phyloP scores from a whole-genome alignment of 352 stramenopile genomes.

The Phytophthora capsici region DNA sequence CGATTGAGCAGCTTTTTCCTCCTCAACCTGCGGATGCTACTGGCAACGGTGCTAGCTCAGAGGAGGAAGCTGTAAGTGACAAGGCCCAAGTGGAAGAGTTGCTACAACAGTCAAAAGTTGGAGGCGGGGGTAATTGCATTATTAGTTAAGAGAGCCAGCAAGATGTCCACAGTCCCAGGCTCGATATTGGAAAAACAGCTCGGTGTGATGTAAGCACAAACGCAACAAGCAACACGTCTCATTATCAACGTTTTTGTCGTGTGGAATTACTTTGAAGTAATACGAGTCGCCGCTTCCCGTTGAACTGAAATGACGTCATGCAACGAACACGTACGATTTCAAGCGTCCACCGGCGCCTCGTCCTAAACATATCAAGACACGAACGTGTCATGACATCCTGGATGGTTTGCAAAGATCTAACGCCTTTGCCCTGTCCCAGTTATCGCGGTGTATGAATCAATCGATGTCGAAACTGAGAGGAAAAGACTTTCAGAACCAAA shows the following conservation, averaged over 20 bases:
- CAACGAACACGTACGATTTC: neutral
- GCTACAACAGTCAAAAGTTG: constrained; percentile 67
- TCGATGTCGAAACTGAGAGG: neutral
- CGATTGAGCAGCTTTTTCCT: constrained; percentile 82
- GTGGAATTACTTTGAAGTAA: neutral
- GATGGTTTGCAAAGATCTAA: too few relatives aligned
- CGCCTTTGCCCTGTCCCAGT: constrained; percentile 1
- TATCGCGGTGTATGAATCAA: constrained; percentile 2
- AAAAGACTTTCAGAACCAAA: neutral
- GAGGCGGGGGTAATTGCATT: constrained; percentile 54
- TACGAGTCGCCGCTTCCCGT: neutral
- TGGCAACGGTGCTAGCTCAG: constrained; percentile 31
- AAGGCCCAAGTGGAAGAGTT: constrained; percentile 75
- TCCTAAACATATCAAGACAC: too few relatives aligned
- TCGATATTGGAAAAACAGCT: neutral
- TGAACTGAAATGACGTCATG: neutral
- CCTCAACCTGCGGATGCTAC: constrained; percentile 48
- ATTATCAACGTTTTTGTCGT: neutral
- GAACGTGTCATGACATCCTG: too few relatives aligned
- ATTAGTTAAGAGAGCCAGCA: constrained; percentile 57
- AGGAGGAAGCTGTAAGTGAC: constrained; percentile 50
- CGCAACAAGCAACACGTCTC: neutral
- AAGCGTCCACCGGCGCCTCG: neutral
- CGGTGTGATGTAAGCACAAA: neutral
- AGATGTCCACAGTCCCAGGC: neutral